Percentiles rank a stretch among this genome's conserved stretches.
Evolutionary conservation across 1,139 yeast genomes (phyloP).

Genomic region (Starmera stellimalicola): DNA sequence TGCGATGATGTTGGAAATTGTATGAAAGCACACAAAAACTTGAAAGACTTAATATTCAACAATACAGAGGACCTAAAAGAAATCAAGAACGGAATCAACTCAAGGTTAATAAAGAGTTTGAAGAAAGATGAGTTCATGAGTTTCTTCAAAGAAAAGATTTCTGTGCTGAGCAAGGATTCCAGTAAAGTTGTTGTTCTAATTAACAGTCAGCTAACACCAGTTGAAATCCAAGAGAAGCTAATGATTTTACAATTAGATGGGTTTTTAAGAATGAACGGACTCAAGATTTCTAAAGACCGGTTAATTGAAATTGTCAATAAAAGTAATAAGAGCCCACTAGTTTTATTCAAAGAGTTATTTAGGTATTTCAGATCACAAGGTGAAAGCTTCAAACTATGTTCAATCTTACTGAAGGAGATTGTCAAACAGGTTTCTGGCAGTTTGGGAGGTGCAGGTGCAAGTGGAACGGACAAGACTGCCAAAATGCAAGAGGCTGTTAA

Average conservation of each 20-base stretch:
- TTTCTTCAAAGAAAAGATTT: slow-evolving; percentile 27
- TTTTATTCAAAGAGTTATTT: slow-evolving; percentile 28
- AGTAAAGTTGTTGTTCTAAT: slow-evolving; percentile 31
- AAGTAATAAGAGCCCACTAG: slow-evolving; percentile 27
- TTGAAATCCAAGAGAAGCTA: slow-evolving; percentile 24
- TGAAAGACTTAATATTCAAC: slow-evolving; percentile 40
- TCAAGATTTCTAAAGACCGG: slow-evolving; percentile 30
- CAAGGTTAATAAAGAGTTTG: slow-evolving; percentile 18
- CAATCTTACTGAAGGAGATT: slow-evolving; percentile 24
- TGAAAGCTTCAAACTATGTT: slow-evolving; percentile 26
- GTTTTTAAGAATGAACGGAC: slow-evolving; percentile 33
- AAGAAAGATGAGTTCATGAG: slow-evolving; percentile 23
- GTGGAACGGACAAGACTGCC: slow-evolving; percentile 5
- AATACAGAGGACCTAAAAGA: slow-evolving; percentile 30
- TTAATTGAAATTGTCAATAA: slow-evolving; percentile 27
- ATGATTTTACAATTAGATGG: slow-evolving; percentile 30
- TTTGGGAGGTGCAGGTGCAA: slow-evolving; percentile 5
- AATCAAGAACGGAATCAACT: slow-evolving; percentile 19
- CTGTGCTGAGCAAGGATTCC: slow-evolving; percentile 29
- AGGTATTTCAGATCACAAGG: slow-evolving; percentile 30
- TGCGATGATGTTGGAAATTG: slow-evolving; percentile 18
- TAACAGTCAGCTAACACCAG: slow-evolving; percentile 24
- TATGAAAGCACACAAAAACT: slow-evolving; percentile 32
- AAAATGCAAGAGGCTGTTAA: neutral
- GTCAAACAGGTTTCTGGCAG: slow-evolving; percentile 14